These are phyloP conservation scores for Cudoniella acicularis DNA, from an alignment of 495 filamentous ascomycete genomes.

Conservation along the genomic window DNA sequence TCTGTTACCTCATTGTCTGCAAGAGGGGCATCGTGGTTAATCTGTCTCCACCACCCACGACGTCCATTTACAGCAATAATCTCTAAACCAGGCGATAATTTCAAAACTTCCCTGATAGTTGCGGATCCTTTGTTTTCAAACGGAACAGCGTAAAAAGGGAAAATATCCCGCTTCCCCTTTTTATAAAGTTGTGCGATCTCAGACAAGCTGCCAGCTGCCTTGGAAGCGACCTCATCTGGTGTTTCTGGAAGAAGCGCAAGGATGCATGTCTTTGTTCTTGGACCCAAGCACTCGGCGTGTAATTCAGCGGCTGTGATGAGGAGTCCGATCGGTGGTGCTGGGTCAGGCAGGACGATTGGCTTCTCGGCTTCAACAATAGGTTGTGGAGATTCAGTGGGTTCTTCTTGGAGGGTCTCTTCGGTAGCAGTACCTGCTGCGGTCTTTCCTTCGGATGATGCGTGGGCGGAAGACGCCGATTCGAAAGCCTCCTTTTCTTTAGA, in stretches of 20 bases:
- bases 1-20: conserved; percentile 50
- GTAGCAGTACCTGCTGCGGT: conserved; percentile 20
- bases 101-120: conserved; percentile 57
- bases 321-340: conserved; percentile 48
- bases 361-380: conserved; percentile 25
- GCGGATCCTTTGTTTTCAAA: conserved; percentile 53
- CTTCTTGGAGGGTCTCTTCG: conserved; percentile 35
- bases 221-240: conserved; percentile 47
- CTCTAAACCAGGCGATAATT: conserved; percentile 54
- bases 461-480: conserved; percentile 36
- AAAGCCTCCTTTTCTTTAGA: conserved; percentile 42
- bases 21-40: conserved; percentile 28
- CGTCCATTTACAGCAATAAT: conserved; percentile 81
- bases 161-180: conserved; percentile 60
- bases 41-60: conserved; percentile 80
- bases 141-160: conserved; percentile 80
- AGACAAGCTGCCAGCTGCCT: conserved; percentile 63
- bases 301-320: conserved; percentile 56
- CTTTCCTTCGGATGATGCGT: conserved; percentile 31
- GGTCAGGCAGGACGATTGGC: conserved; percentile 35
- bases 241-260: conserved; percentile 67
- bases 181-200: conserved; percentile 71
- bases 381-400: conserved; percentile 36
- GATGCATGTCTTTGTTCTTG: conserved; percentile 80
- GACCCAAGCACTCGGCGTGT: conserved; percentile 64